Conservation (phyloP, 164 flowering plant species). For the Chimonanthus praecox region DNA sequence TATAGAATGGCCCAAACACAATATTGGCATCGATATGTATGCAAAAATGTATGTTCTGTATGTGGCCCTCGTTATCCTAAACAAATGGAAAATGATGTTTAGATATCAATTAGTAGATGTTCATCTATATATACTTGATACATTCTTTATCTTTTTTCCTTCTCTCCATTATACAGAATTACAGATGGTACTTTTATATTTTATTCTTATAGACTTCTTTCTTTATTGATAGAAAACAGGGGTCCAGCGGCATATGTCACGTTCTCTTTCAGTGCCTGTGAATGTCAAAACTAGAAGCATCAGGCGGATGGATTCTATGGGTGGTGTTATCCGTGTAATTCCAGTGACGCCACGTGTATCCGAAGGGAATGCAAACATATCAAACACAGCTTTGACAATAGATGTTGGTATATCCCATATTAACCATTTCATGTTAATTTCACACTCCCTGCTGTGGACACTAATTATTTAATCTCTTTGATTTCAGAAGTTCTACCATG, state of each 20-base stretch:
- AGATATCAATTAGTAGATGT: background rate
- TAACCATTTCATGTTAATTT: constrained; percentile 3
- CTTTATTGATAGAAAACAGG: constrained; percentile 42
- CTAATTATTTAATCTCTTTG: background rate
- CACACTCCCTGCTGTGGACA: background rate
- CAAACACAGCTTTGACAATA: constrained; percentile 18
- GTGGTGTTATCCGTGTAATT: constrained; percentile 58
- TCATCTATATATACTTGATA: background rate
- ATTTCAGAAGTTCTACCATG: no score
- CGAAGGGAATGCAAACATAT: constrained; percentile 28
- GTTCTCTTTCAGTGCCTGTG: constrained; percentile 88
- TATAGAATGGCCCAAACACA: background rate
- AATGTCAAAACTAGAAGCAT: constrained; percentile 39
- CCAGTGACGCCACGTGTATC: constrained; percentile 69
- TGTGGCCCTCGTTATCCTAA: background rate
- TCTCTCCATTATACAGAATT: background rate
- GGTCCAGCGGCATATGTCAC: constrained; percentile 38
- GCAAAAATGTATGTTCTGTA: background rate
- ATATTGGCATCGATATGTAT: background rate
- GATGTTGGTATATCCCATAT: constrained; percentile 45
- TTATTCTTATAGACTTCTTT: constrained; percentile 2
- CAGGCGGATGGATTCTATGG: constrained; percentile 60
- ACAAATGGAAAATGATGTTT: background rate
- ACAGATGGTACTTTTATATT: background rate
- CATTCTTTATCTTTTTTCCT: background rate